These are phyloP conservation scores for Boletus sp. DNA, from an alignment of 1,284 basidiomycete species.

Conservation along the genomic window DNA sequence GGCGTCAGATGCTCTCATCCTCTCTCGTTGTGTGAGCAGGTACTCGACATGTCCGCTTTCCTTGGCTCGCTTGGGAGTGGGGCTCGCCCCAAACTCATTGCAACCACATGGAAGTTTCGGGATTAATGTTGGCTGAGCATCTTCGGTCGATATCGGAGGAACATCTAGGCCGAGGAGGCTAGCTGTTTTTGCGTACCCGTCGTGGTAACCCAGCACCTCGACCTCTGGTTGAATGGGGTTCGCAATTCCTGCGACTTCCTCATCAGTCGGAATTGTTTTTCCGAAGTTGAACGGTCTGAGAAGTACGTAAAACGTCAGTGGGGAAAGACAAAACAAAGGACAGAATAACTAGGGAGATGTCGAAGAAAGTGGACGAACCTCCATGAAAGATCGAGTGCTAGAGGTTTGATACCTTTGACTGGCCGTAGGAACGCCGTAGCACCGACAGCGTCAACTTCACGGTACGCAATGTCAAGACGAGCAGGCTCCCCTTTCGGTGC, in stretches of 20 bases:
- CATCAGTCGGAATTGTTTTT: constrained; percentile 44
- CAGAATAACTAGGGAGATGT: background rate
- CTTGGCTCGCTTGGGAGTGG: constrained; percentile 13
- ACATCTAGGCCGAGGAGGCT: constrained; percentile 13
- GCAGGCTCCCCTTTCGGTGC: constrained; percentile 14
- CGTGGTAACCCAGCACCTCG: constrained; percentile 16
- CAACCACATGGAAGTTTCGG: constrained; percentile 19
- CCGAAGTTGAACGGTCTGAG: constrained; percentile 44
- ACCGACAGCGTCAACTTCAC: constrained; percentile 8
- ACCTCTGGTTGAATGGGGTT: constrained; percentile 30
- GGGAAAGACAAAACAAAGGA: background rate
- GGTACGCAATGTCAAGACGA: background rate
- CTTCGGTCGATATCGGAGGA: constrained; percentile 10
- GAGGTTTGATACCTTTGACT: constrained; percentile 54
- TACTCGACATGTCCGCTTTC: constrained; percentile 17
- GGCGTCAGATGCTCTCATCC: constrained; percentile 11
- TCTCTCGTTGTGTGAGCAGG: constrained; percentile 26
- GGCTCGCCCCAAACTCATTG: constrained; percentile 26
- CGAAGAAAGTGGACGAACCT: constrained; percentile 40
- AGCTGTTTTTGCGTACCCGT: constrained; percentile 13
- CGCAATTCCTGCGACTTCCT: constrained; percentile 39
- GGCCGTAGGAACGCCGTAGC: constrained; percentile 42
- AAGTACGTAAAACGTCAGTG: constrained; percentile 6
- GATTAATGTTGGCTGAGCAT: constrained; percentile 1
- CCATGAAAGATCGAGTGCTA: constrained; percentile 66